Evolutionary conservation across 2,329 filamentous ascomycete species (phyloP).

Genomic region (Rutstroemia sydowiana): DNA sequence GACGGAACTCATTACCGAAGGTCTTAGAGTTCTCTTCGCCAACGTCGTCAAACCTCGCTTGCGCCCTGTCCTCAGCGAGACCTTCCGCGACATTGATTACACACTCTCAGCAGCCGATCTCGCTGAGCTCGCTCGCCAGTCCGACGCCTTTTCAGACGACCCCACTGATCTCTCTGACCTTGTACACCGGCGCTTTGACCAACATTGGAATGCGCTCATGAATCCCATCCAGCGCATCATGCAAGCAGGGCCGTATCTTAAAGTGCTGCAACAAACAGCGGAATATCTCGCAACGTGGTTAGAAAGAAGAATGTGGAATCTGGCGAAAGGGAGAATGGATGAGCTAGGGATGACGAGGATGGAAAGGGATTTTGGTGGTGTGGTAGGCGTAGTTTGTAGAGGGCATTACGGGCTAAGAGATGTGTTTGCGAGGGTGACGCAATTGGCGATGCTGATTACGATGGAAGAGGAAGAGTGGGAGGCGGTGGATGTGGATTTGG

Average conservation of each 20-base stretch:
- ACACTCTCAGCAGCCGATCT: constrained; percentile 57
- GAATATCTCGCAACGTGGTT: constrained; percentile 45
- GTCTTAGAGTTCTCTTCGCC: constrained; percentile 77
- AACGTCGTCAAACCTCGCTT: constrained; percentile 81
- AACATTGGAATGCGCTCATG: constrained; percentile 79
- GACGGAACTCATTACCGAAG: constrained; percentile 74
- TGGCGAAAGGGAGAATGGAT: constrained; percentile 67
- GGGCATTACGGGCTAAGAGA: constrained; percentile 72
- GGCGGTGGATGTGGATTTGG: constrained; percentile 47
- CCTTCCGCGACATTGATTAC: constrained; percentile 91
- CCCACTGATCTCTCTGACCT: constrained; percentile 48
- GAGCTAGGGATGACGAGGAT: constrained; percentile 75
- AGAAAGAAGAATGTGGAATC: constrained; percentile 81
- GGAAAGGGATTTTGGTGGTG: constrained; percentile 74
- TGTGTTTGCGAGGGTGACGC: constrained; percentile 64
- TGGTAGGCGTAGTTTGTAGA: constrained; percentile 59
- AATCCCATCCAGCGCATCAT: constrained; percentile 78
- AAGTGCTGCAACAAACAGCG: constrained; percentile 43
- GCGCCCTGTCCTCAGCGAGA: constrained; percentile 75
- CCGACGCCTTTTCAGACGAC: constrained; percentile 39
- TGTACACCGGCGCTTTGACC: constrained; percentile 73
- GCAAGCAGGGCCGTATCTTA: constrained; percentile 69
- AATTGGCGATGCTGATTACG: constrained; percentile 80
- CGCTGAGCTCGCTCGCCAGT: constrained; percentile 46
- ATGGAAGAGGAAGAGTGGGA: constrained; percentile 98